Evolutionary conservation across 345 rosid genomes (phyloP), one percentile per base, ranked within the genome.

Genomic region (Psidium friedrichsthalianum): DNA sequence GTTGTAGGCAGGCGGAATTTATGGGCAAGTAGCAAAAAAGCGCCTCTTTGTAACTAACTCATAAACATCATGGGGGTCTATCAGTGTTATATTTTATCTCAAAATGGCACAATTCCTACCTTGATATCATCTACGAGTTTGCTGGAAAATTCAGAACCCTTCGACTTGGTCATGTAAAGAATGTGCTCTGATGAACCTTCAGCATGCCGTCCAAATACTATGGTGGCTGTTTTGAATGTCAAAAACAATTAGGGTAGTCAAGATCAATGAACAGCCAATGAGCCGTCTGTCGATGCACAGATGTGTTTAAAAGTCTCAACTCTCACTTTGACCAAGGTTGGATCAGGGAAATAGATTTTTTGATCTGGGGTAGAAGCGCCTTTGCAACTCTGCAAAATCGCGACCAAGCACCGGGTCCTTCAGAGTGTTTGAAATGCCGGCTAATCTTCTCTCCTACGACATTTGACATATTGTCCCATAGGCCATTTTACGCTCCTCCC

Each of bases 321-420:
- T 88, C 98, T 93, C 86, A 97, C 99, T 97, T 97, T 27, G 99
- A 83, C 99, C 99, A 97, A 85, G 99, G 99, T 95, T 76, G 99
- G 98, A 57, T 93, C 93, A 54, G 99, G 98, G 82, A 97, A 94
- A 88, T 93, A 95, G 78, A 97, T 93, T 90, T 90, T 94, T 96
- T 78, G 98, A 97, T 82, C 87, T 94, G 11, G 99, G 97, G 87
- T 86, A 61, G 82, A 97, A 97, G 52, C 95, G 98, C 91, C 94
- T 94, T 84, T 97, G 99, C 84, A 95, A 97, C 90, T 97, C 97
- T 16, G 99, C 98, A 89, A 97, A 97, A 15, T 95, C 91, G 24
- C 98, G 89, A 88, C 99, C 99, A 97, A 3, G 99, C 98, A 81
- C 99, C 98, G 87, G 99, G 95, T 54, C 99, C 99, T 1, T 1